Conservation (phyloP, 2,329 filamentous ascomycete genomes). For the Talaromyces atroroseus region DNA sequence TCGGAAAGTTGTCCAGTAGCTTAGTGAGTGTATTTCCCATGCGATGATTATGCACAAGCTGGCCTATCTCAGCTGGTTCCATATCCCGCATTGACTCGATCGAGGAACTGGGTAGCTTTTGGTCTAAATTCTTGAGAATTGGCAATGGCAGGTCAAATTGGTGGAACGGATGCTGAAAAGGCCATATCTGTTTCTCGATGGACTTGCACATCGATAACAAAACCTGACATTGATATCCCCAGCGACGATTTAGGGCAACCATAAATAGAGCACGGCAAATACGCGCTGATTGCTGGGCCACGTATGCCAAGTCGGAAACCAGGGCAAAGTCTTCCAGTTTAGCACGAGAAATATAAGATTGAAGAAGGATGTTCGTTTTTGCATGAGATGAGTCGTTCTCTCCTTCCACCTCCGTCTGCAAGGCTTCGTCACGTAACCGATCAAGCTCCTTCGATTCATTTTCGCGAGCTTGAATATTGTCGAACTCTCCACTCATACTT, state of each 20-base stretch:
- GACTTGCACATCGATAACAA: slow-evolving; percentile 90
- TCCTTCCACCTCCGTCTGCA: slow-evolving; percentile 73
- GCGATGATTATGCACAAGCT: slow-evolving; percentile 81
- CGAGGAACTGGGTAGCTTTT: slow-evolving; percentile 65
- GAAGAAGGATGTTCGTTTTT: slow-evolving; percentile 93
- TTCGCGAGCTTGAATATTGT: slow-evolving; percentile 91
- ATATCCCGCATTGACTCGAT: slow-evolving; percentile 87
- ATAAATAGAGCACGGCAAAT: slow-evolving; percentile 95
- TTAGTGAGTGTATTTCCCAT: slow-evolving; percentile 79
- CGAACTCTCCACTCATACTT: slow-evolving; percentile 94
- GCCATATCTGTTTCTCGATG: slow-evolving; percentile 93
- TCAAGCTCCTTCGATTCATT: slow-evolving; percentile 84
- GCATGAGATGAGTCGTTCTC: slow-evolving; percentile 64
- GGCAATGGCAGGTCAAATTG: slow-evolving; percentile 88
- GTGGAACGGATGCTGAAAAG: slow-evolving; percentile 87
- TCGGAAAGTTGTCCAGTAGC: slow-evolving; percentile 86
- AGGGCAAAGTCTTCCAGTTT: slow-evolving; percentile 91
- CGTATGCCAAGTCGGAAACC: slow-evolving; percentile 85
- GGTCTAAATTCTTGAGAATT: slow-evolving; percentile 76
- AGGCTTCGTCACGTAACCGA: slow-evolving; percentile 62
- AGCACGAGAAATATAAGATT: slow-evolving; percentile 85
- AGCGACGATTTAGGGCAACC: slow-evolving; percentile 90
- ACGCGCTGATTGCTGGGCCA: slow-evolving; percentile 89
- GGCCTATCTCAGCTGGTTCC: slow-evolving; percentile 84
- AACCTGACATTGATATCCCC: slow-evolving; percentile 93